Evolutionary conservation across 768 basidiomycete genomes (phyloP), one percentile per base, ranked within the genome.

Genomic region (Tubosaeta sp.): DNA sequence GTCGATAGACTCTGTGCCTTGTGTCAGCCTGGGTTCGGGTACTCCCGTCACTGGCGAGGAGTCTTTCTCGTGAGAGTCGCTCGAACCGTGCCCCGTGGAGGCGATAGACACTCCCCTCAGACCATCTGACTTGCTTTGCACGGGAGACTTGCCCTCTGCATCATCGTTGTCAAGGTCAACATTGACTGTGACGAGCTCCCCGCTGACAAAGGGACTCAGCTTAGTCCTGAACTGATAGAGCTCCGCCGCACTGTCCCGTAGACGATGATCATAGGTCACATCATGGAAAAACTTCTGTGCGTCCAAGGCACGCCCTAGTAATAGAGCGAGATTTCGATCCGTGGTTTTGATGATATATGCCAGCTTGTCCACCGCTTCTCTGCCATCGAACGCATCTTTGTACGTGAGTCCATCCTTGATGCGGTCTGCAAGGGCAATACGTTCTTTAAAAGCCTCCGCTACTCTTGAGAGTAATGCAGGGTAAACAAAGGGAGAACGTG

Each of bases 251-350:
- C 84, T 92, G 70, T 98, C 97, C 46, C 97, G 76, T 52, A 99
- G 68, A 13, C 95, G 86, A 68, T 99, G 97, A 64, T 97, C 95
- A 65, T 98, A 99, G 9, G 97, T 97, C 59, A 99, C 97, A 64
- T 98, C 97, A 65, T 99, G 97, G 67, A 99, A 98, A 73, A 93
- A 98, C 72, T 98, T 98, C 69, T 98, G 97, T 9, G 95, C 88
- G 64, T 98, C 97, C 48, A 99, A 75, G 3, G 97, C 94, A 38
- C 97, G 82, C 6, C 97, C 97, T n/a, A 98, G 80, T 3, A 99
- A 77, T 42, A 98, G 74, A 11, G 97, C 97, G 26, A 99, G 79
- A 70, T 97, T 98, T 13, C 97, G 81, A 72, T 99, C 97, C 6
- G 94, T 92, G 4, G 97, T 98, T 72, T 95, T 95, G 79, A 98